Evolutionary conservation across 2,329 filamentous ascomycete genomes (phyloP).

Genomic region (Cercospora nicotianae): DNA sequence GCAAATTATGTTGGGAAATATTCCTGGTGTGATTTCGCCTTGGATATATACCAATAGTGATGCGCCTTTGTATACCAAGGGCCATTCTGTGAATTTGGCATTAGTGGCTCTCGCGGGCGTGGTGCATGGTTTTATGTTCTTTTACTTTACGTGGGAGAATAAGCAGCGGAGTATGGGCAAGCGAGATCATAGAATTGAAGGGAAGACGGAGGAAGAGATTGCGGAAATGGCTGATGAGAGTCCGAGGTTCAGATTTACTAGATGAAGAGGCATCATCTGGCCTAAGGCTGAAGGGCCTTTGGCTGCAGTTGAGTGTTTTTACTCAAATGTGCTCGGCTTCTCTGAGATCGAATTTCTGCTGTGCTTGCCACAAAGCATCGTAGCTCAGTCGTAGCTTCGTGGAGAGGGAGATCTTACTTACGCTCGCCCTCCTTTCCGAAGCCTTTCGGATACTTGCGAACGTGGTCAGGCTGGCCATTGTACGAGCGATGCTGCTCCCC

Average conservation of each 20-base stretch:
- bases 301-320: neutral
- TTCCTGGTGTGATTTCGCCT: conserved; percentile 38
- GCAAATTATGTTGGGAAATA: conserved; percentile 73
- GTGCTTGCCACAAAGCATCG: no score
- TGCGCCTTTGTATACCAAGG: conserved; percentile 51
- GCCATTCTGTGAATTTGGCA: conserved; percentile 46
- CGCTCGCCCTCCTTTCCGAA: conserved; percentile 13
- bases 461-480: conserved; percentile 24
- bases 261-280: conserved; percentile 17
- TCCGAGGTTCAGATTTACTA: conserved; percentile 47
- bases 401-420: neutral
- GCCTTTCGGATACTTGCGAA: conserved; percentile 24
- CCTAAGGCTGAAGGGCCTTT: neutral
- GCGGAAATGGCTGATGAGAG: conserved; percentile 49
- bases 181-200: conserved; percentile 43
- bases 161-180: conserved; percentile 41
- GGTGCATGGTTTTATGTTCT: conserved; percentile 42
- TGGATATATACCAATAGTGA: conserved; percentile 56
- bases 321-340: neutral
- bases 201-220: conserved; percentile 46
- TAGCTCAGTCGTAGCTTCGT: neutral
- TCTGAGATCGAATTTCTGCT: neutral
- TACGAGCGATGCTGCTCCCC: conserved; percentile 19
- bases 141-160: conserved; percentile 42
- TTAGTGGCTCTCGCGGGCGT: conserved; percentile 50